Conservation (phyloP, 2,329 filamentous ascomycete species). For the Celoporthe dispersa region DNA sequence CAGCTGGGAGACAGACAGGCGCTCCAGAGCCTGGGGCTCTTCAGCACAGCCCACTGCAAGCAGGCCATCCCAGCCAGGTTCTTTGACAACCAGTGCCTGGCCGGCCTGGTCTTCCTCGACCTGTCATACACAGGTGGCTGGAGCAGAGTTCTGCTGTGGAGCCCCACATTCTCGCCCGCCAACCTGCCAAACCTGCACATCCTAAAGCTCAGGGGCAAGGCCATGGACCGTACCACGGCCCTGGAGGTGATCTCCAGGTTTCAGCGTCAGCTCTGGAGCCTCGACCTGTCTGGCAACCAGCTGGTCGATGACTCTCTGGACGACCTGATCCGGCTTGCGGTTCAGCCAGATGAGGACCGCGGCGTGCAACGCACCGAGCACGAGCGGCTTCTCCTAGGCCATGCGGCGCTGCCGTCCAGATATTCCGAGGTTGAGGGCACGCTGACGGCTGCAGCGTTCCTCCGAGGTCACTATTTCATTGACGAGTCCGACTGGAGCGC, state of each 20-base stretch:
- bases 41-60: slow-evolving; percentile 51
- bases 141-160: slow-evolving; percentile 35
- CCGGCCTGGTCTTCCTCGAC: slow-evolving; percentile 56
- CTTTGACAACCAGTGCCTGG: slow-evolving; percentile 44
- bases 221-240: slow-evolving; percentile 49
- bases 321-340: neutral
- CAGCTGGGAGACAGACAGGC: neutral
- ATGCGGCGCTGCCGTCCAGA: slow-evolving; percentile 36
- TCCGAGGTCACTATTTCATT: slow-evolving; percentile 49
- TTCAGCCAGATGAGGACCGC: slow-evolving; percentile 38
- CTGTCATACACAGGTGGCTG: slow-evolving; percentile 55
- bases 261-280: slow-evolving; percentile 55
- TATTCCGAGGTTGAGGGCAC: slow-evolving; percentile 53
- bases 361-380: slow-evolving; percentile 38
- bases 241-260: slow-evolving; percentile 42
- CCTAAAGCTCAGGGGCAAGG: slow-evolving; percentile 53
- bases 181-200: slow-evolving; percentile 54
- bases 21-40: slow-evolving; percentile 40
- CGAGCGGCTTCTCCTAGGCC: slow-evolving; percentile 16
- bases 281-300: slow-evolving; percentile 58
- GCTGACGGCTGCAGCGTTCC: slow-evolving; percentile 36
- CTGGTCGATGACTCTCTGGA: slow-evolving; percentile 51
- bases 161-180: slow-evolving; percentile 40
- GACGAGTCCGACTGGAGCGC: slow-evolving; percentile 52
- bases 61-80: slow-evolving; percentile 46